Evolutionary conservation across 2,329 filamentous ascomycete species (phyloP).

Genomic region (Fusarium sp.): DNA sequence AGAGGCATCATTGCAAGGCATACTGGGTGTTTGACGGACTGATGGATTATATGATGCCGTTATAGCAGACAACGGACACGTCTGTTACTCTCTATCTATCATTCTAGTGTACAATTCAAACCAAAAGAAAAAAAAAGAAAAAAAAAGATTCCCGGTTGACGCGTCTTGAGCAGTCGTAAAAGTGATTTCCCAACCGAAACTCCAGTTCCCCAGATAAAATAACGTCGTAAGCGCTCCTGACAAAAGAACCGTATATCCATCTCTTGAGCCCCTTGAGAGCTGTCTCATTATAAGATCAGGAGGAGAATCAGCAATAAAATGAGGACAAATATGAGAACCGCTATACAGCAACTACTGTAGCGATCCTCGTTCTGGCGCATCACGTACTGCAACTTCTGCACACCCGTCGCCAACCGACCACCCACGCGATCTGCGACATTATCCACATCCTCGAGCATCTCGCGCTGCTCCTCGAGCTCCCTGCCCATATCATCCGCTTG

Average conservation of each 20-base stretch:
- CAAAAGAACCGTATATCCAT: slow-evolving; percentile 3
- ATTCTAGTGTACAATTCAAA: slow-evolving; percentile 47
- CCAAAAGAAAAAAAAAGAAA: slow-evolving; percentile 32
- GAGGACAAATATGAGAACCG: slow-evolving; percentile 86
- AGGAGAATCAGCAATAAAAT: slow-evolving; percentile 89
- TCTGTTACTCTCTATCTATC: slow-evolving; percentile 43
- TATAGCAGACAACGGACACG: slow-evolving; percentile 19
- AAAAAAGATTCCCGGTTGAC: slow-evolving; percentile 29
- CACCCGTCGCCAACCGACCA: slow-evolving; percentile 85
- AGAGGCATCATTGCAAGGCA: slow-evolving; percentile 15
- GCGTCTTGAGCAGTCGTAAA: slow-evolving; percentile 23
- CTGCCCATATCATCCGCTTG: slow-evolving; percentile 97
- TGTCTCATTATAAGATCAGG: slow-evolving; percentile 66
- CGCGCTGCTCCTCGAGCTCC: slow-evolving; percentile 94
- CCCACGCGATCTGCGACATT: slow-evolving; percentile 88
- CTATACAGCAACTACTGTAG: slow-evolving; percentile 92
- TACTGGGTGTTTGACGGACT: slow-evolving; percentile 41
- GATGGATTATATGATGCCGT: slow-evolving; percentile 44
- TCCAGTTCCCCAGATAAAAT: slow-evolving; percentile 34
- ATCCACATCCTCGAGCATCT: slow-evolving; percentile 90
- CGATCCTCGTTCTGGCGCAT: slow-evolving; percentile 92
- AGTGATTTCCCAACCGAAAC: slow-evolving; percentile 40
- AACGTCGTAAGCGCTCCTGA: slow-evolving; percentile 34
- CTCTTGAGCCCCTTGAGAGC: neutral
- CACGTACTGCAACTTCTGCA: slow-evolving; percentile 88